Evolutionary conservation across 768 basidiomycete species (phyloP).

Genomic region (Russula compacta): DNA sequence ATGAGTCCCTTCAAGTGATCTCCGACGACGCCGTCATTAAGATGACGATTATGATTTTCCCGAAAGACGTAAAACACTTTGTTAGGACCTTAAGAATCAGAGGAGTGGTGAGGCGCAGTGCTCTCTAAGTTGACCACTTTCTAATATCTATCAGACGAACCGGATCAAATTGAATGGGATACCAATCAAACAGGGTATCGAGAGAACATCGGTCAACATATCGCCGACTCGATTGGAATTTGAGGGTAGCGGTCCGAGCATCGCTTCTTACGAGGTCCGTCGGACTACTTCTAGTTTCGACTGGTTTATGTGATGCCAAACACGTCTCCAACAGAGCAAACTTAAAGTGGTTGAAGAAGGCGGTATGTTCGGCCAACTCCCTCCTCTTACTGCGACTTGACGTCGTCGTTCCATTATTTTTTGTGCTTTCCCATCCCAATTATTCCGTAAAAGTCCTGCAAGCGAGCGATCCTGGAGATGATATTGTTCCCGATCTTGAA

Average conservation of each 20-base stretch:
- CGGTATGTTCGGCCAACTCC: slow-evolving; percentile 1
- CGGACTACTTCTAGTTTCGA: slow-evolving; percentile 5
- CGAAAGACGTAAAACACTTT: slow-evolving; percentile 2
- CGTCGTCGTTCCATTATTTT: slow-evolving; percentile 3
- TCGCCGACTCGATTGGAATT: slow-evolving; percentile 19
- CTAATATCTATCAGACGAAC: background rate
- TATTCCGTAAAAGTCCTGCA: slow-evolving; percentile 10
- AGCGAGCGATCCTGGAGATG: slow-evolving; percentile 19
- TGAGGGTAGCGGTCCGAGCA: background rate
- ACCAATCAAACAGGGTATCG: background rate
- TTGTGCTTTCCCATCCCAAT: background rate
- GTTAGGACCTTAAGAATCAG: slow-evolving; percentile 2
- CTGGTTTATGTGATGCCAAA: slow-evolving; percentile 2
- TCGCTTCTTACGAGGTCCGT: slow-evolving; percentile 17
- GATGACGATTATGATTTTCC: slow-evolving; percentile 2
- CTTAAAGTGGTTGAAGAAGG: slow-evolving; percentile 16
- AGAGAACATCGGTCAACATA: slow-evolving; percentile 11
- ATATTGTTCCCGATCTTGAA: slow-evolving; percentile 11
- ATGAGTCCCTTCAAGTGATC: slow-evolving; percentile 2
- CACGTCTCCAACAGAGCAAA: slow-evolving; percentile 5
- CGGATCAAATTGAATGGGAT: slow-evolving; percentile 11
- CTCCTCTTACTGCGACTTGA: slow-evolving; percentile 11
- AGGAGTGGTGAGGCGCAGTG: slow-evolving; percentile 1
- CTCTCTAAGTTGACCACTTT: background rate
- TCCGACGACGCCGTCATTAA: background rate